Conservation (phyloP, 106 monocot species). For the Posidonia australis region DNA sequence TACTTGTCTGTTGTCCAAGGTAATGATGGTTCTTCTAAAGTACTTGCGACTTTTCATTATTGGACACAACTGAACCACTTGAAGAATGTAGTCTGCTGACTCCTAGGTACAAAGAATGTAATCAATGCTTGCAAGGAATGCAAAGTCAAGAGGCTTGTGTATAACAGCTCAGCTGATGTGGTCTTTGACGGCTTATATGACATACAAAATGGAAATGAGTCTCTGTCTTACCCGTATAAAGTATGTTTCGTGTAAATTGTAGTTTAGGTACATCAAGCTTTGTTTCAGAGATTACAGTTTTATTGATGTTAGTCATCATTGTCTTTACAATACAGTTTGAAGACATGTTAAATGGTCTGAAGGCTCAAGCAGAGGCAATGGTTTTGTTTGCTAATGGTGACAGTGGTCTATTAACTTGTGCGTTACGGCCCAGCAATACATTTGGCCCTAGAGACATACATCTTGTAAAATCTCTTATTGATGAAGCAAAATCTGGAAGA, state of each 20-base stretch:
- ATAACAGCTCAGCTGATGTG: conserved; percentile 68
- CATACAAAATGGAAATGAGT: conserved; percentile 35
- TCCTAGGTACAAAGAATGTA: conserved; percentile 34
- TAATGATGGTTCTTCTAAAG: background rate
- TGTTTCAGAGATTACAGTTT: background rate
- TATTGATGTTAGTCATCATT: background rate
- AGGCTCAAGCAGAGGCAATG: conserved; percentile 64
- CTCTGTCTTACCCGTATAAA: conserved; percentile 50
- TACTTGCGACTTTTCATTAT: background rate
- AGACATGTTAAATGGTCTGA: conserved; percentile 46
- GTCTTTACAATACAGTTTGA: conserved; percentile 33
- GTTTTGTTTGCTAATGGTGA: conserved; percentile 45
- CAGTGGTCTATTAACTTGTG: conserved; percentile 63
- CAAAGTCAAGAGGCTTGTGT: conserved; percentile 55
- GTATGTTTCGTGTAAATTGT: conserved; percentile 18
- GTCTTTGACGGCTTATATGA: conserved; percentile 42
- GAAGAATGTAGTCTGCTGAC: background rate
- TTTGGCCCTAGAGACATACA: conserved; percentile 73
- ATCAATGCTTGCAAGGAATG: conserved; percentile 37
- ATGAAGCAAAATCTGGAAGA: conserved; percentile 32
- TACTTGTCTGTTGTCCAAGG: conserved; percentile 19
- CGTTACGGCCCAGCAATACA: conserved; percentile 48
- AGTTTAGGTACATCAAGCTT: background rate
- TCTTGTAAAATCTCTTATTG: conserved; percentile 45
- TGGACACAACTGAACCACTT: background rate